Base-by-base conservation (phyloP, 2,329 filamentous ascomycete genomes). In the Phialophora tarda region DNA sequence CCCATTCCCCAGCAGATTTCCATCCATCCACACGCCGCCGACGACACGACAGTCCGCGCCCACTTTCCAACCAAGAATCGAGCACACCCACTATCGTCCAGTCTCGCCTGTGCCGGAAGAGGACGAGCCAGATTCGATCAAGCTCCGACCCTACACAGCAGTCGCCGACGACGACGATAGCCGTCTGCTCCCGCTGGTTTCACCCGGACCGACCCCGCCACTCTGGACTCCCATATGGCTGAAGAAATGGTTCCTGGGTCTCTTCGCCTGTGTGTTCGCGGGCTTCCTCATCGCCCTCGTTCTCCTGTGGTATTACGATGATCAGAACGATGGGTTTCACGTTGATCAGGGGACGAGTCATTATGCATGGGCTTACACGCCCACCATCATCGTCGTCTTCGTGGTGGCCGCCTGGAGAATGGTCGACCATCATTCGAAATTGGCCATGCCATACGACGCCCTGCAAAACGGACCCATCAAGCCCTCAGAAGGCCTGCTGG, bases 391-490 rank as follows among this genome's bases (percentile, higher is more conserved):
- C 41, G 70, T 77, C 51, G 73, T 77, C 17, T 55, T 77, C 26
- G 65, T 75, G 23, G 70, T 72, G 10, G 72, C 73, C 11, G 60
- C 73, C 23, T 77, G 75, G 75, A 71, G 71, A 32, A 74, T 77
- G 67, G 75, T 78, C 34, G 75, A 77, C 58, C 71, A 76, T 60
- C 61, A 72, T 41, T 71, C 71, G 58, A 77, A 77, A 67, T 70
- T 74, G 54, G 65, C 75, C 26, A 74, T 74, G 67, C 74, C 76
- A 1, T 78, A 76, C 74, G 73, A 75, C 32, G 73, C 75, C 56
- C 70, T 78, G 24, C 72, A 73, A 38, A 66, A 69, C 47, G 75
- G 72, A 0, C 71, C 71, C 10, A 55, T 69, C 12, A 63, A 69
- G 11, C 63, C 71, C 12, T 70, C 73, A 10, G 74, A 74, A 63